A percentile compares a stretch with the other conserved stretches of the same genome.
Conservation (phyloP, 2,329 filamentous ascomycete genomes). For the Calonectria crousiana region DNA sequence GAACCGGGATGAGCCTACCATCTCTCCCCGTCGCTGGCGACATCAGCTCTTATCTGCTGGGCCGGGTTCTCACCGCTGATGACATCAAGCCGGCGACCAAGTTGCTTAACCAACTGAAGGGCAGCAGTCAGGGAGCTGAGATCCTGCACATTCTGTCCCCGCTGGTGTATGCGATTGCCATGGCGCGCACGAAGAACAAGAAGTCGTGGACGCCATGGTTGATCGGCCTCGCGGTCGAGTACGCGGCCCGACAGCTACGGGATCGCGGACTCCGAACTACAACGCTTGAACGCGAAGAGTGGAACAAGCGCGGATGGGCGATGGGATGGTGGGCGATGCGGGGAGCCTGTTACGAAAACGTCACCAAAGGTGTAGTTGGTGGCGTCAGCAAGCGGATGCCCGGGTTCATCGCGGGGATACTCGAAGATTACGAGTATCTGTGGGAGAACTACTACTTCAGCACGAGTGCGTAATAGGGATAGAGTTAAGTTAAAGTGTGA, state of each 20-base stretch:
- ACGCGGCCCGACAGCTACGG: slow-evolving; percentile 85
- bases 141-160: slow-evolving; percentile 92
- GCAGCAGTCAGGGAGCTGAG: slow-evolving; percentile 82
- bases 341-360: slow-evolving; percentile 95
- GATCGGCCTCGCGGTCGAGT: slow-evolving; percentile 86
- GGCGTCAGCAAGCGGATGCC: slow-evolving; percentile 83
- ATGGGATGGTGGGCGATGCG: slow-evolving; percentile 97
- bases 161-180: slow-evolving; percentile 85
- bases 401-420: slow-evolving; percentile 83
- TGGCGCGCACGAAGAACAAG: slow-evolving; percentile 79
- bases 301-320: slow-evolving; percentile 87
- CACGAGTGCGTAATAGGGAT: slow-evolving; percentile 56
- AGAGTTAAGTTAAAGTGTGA: neutral
- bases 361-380: slow-evolving; percentile 81
- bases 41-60: slow-evolving; percentile 87
- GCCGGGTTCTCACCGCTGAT: slow-evolving; percentile 92
- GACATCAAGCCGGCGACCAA: slow-evolving; percentile 94
- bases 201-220: slow-evolving; percentile 94
- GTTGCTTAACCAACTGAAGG: slow-evolving; percentile 85
- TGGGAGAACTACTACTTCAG: slow-evolving; percentile 99
- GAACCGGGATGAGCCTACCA: slow-evolving; percentile 88
- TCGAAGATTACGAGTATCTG: slow-evolving; percentile 97
- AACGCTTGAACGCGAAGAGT: slow-evolving; percentile 88
- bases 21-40: slow-evolving; percentile 84
- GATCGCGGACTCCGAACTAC: slow-evolving; percentile 85